A percentile compares a stretch with the other conserved stretches of the same genome.
Conservation (phyloP, 345 rosid species). For the Gossypioides kirkii region DNA sequence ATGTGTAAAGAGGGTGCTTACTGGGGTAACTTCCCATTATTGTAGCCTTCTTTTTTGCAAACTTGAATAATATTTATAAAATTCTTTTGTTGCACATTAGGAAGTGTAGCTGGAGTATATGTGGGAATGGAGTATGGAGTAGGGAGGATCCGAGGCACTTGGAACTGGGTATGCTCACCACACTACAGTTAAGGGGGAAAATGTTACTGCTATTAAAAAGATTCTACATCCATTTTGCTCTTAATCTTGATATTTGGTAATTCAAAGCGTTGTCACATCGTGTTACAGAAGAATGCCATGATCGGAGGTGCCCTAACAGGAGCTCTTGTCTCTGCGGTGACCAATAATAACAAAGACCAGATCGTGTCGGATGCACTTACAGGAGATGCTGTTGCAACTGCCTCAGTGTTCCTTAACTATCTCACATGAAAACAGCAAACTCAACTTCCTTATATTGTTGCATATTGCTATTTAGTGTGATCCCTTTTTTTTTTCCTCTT, state of each 20-base stretch:
- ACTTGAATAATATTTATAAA: not conserved
- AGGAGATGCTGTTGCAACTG: slow-evolving; percentile 84
- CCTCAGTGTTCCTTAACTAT: slow-evolving; percentile 59
- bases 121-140: slow-evolving; percentile 70
- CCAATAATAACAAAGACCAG: slow-evolving; percentile 43
- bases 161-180: slow-evolving; percentile 64
- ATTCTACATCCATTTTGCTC: not conserved
- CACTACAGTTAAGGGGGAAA: not conserved
- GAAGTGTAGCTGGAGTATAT: slow-evolving; percentile 68
- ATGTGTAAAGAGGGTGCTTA: slow-evolving; percentile 86
- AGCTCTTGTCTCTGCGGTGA: slow-evolving; percentile 54
- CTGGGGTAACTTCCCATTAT: slow-evolving; percentile 47
- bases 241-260: not conserved
- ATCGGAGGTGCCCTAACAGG: slow-evolving; percentile 80
- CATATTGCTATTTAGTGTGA: not conserved
- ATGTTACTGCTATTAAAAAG: not conserved
- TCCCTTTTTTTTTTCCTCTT: not conserved
- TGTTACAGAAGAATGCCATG: slow-evolving; percentile 83
- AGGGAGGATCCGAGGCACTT: slow-evolving; percentile 63
- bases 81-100: slow-evolving; percentile 24
- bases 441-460: not conserved
- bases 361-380: slow-evolving; percentile 58
- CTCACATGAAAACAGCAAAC: slow-evolving; percentile 25
- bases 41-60: not conserved
- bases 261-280: not conserved